A percentile compares a stretch with the other conserved stretches of the same genome.
phyloP scores from a whole-genome alignment of 1,284 basidiomycete genomes.

The Ganoderma resinaceum region DNA sequence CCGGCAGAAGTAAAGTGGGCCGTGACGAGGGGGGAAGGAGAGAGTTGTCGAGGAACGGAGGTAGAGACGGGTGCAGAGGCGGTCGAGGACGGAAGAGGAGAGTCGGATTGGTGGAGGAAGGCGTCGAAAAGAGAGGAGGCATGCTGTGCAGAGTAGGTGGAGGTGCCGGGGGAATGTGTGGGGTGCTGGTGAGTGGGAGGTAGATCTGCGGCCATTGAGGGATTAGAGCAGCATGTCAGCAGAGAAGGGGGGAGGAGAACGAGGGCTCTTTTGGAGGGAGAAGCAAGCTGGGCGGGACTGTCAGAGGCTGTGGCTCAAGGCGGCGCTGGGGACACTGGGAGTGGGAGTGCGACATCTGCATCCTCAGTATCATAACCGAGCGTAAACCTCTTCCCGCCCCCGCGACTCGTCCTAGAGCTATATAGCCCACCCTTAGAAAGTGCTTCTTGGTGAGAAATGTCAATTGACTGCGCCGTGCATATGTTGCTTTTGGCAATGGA shows the following conservation, averaged over 20 bases:
- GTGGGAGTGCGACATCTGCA: no score
- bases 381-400: neutral
- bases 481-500: no score
- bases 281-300: neutral
- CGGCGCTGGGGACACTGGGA: neutral
- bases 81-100: neutral
- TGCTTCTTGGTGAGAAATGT: neutral
- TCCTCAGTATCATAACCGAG: neutral
- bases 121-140: constrained; percentile 4
- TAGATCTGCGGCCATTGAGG: neutral
- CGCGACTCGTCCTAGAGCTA: no score
- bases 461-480: neutral
- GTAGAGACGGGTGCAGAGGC: neutral
- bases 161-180: neutral
- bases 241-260: neutral
- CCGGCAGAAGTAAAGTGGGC: neutral
- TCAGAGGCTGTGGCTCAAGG: neutral
- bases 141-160: neutral
- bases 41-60: no score
- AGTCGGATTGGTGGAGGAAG: constrained; percentile 5
- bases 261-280: neutral
- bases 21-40: neutral
- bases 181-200: neutral
- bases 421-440: neutral
- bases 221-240: neutral